These are phyloP conservation scores for Boletus rubroflammeus DNA, from an alignment of 768 basidiomycete genomes.

Conservation along the genomic window DNA sequence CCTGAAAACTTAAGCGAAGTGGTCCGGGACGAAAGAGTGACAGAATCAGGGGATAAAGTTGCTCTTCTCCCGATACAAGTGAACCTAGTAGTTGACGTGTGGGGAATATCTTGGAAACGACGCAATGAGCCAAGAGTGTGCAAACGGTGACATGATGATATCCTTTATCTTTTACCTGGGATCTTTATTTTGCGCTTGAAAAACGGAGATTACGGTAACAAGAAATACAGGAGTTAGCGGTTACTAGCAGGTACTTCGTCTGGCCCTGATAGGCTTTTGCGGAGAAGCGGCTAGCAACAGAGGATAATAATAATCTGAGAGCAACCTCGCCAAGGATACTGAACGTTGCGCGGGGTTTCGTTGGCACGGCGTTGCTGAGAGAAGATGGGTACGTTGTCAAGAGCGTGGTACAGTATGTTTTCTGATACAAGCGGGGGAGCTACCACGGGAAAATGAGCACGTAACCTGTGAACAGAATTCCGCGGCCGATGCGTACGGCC, in stretches of 20 bases:
- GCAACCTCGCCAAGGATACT: not conserved
- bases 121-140: conserved; percentile 2
- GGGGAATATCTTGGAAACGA: conserved; percentile 5
- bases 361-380: not conserved
- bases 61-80: not conserved
- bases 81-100: conserved; percentile 15
- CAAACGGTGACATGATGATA: conserved; percentile 11
- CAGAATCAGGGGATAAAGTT: conserved; percentile 4
- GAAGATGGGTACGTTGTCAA: not conserved
- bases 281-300: conserved; percentile 21
- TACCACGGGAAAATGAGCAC: conserved; percentile 16
- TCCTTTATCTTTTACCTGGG: conserved; percentile 8
- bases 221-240: conserved; percentile 29
- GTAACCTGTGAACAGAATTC: conserved; percentile 18
- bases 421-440: conserved; percentile 1
- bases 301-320: conserved; percentile 19
- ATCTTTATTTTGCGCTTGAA: conserved; percentile 17
- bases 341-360: not conserved
- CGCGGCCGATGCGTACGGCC: conserved; percentile 1
- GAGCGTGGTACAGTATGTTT: not conserved
- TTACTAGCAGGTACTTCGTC: conserved; percentile 15
- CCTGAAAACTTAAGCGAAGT: conserved; percentile 4
- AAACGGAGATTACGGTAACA: conserved; percentile 36
- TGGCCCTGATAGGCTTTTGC: conserved; percentile 35
- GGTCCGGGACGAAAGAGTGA: not conserved